Evolutionary conservation across 2,329 filamentous ascomycete species (phyloP).

Genomic region (Epichloe hybrida): DNA sequence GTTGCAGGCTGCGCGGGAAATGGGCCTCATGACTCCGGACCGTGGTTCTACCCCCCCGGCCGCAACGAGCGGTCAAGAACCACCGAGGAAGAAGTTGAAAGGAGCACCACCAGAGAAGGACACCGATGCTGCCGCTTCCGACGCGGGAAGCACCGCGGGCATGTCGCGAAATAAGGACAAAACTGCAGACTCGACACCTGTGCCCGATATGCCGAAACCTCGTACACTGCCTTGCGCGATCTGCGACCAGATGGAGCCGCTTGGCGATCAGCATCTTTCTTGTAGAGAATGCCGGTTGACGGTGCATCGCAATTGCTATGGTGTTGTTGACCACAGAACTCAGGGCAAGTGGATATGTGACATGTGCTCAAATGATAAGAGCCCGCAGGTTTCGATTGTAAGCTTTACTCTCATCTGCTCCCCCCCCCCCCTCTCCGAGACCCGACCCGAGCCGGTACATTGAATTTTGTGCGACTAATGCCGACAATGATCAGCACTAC

Average conservation of each 20-base stretch:
- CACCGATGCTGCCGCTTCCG: constrained; percentile 30
- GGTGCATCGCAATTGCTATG: constrained; percentile 86
- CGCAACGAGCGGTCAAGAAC: constrained; percentile 28
- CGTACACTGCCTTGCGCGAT: constrained; percentile 73
- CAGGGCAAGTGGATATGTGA: constrained; percentile 86
- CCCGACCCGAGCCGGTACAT: background rate
- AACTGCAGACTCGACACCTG: constrained; percentile 38
- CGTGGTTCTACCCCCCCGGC: constrained; percentile 24
- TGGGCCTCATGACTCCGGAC: constrained; percentile 30
- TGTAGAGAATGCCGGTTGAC: constrained; percentile 84
- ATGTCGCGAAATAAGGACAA: constrained; percentile 48
- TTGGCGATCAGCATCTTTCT: constrained; percentile 57
- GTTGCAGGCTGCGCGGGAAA: constrained; percentile 50
- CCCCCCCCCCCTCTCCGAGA: background rate
- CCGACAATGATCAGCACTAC: constrained; percentile 43
- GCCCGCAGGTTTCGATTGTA: constrained; percentile 81
- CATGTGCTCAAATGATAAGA: constrained; percentile 90
- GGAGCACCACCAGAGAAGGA: constrained; percentile 35
- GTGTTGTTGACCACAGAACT: constrained; percentile 57
- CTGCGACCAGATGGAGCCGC: constrained; percentile 60
- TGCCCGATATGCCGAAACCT: constrained; percentile 66
- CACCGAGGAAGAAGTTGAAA: constrained; percentile 54
- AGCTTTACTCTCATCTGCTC: constrained; percentile 20
- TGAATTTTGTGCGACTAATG: constrained; percentile 13
- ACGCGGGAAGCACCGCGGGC: constrained; percentile 28